Evolutionary conservation across 2,329 filamentous ascomycete genomes (phyloP).

Genomic region (Colletotrichum godetiae): DNA sequence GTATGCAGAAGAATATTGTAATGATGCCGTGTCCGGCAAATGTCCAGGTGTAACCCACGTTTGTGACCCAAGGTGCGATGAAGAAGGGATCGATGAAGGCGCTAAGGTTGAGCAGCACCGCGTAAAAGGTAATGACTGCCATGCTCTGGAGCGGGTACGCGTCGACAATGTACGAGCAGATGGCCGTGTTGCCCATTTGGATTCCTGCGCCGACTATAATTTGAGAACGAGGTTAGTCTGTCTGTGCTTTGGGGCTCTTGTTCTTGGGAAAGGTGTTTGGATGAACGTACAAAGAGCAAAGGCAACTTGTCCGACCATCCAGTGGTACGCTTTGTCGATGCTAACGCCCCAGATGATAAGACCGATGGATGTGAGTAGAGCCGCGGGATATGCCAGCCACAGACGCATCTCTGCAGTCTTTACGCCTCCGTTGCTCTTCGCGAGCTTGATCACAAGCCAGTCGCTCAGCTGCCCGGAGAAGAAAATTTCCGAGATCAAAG

Average conservation of each 20-base stretch:
- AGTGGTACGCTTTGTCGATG: constrained; percentile 63
- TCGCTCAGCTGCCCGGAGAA: constrained; percentile 66
- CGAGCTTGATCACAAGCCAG: constrained; percentile 57
- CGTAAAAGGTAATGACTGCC: constrained; percentile 65
- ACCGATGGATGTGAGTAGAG: constrained; percentile 58
- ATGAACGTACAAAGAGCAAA: constrained; percentile 62
- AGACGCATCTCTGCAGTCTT: constrained; percentile 65
- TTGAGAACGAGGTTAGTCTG: not conserved
- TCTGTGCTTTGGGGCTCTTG: not conserved
- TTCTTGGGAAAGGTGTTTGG: not conserved
- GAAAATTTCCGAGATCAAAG: constrained; percentile 60
- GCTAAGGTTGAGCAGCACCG: constrained; percentile 62
- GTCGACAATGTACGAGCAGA: constrained; percentile 65
- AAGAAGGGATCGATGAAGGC: constrained; percentile 61
- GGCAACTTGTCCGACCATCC: constrained; percentile 66
- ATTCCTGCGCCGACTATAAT: constrained; percentile 61
- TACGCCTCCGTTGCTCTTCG: constrained; percentile 53
- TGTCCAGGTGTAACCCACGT: constrained; percentile 61
- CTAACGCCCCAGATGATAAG: constrained; percentile 66
- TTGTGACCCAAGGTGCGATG: constrained; percentile 59
- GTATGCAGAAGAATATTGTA: constrained; percentile 50
- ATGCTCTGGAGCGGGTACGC: constrained; percentile 66
- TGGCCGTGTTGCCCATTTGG: constrained; percentile 66
- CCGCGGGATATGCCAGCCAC: constrained; percentile 66
- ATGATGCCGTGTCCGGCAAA: constrained; percentile 61